phyloP scores from a whole-genome alignment of 306 rosid genomes.

The Rosa rugosa region DNA sequence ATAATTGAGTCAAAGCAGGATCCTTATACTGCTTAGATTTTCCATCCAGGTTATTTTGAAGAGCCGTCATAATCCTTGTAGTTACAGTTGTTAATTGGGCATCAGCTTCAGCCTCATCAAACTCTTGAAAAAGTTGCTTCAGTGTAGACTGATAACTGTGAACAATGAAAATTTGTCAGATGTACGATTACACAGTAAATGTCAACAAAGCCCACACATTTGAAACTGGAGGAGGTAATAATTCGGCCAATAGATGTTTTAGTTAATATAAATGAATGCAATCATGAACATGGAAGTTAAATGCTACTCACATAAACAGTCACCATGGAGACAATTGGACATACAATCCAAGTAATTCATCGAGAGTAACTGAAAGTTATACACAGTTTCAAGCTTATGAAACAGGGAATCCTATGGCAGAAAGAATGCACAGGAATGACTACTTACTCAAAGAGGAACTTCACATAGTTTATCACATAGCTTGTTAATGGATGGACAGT shows the following conservation, averaged over 20 bases:
- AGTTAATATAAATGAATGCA: not conserved
- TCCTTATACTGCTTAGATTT: constrained; percentile 94
- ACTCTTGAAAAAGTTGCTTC: constrained; percentile 83
- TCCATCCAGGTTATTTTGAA: constrained; percentile 93
- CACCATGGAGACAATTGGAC: not conserved
- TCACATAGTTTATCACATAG: constrained; percentile 92
- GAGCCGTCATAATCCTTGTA: constrained; percentile 91
- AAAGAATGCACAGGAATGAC: constrained; percentile 21
- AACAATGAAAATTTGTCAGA: constrained; percentile 25
- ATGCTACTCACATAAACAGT: not conserved
- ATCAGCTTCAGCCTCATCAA: constrained; percentile 62
- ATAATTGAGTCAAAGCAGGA: constrained; percentile 81
- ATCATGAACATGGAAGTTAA: not conserved
- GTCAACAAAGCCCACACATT: not conserved
- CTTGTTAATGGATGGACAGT: constrained; percentile 97
- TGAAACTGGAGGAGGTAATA: not conserved
- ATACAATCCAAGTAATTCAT: not conserved
- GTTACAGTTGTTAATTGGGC: constrained; percentile 69
- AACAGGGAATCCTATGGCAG: not conserved
- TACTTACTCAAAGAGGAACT: constrained; percentile 86
- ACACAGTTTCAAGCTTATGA: not conserved
- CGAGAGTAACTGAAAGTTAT: not conserved
- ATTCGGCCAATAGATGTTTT: not conserved
- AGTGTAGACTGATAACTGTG: constrained; percentile 77
- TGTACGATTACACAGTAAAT: not conserved